Evolutionary conservation across 2,329 filamentous ascomycete genomes (phyloP), one percentile per base, ranked within the genome.

Genomic region (Talaromyces atroroseus): DNA sequence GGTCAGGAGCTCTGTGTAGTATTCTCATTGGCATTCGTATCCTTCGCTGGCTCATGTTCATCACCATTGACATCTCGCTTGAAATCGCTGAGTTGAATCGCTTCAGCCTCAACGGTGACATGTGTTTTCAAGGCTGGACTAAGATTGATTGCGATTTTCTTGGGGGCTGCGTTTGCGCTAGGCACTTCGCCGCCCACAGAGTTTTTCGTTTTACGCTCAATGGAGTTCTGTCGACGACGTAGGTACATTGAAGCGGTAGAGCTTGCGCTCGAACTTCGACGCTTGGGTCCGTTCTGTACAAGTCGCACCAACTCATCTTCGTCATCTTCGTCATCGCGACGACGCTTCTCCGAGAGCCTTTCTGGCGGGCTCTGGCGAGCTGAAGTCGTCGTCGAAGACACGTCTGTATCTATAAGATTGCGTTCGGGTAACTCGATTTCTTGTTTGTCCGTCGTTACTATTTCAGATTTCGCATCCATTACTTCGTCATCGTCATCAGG

Each of bases 291-390:
- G 10, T 71, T 68, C 38, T 56, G 49, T 61, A 89, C 84, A 64
- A 96, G 80, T 73, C 94, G 95, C 54, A 86, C 85, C n/a, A 97
- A 76, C 66, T 92, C 90, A 62, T 96, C 92, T 56, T 96, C 92
- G 47, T 96, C 92, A 46, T 96, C 92, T 60, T 96, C 92, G 68
- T 96, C 92, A 64, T 80, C 76, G 45, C 94, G 84, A 49, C 92
- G 83, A 49, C 92, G 87, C 73, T 97, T 97, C 70, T 95, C 90
- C 0, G 90, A 88, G 18, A 95, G 74, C 54, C 90, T 82, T 71
- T 96, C 90, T 0, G 86, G 88, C 3, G 87, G 86, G 14, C 61
- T 64, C 49, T 68, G 68, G 5, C 59, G 54, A 34, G 63, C 53
- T 2, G 63, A 64, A 3, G 62, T 60, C 14, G 56, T 61, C 20